Percentiles rank a stretch among this genome's conserved stretches.
phyloP scores from a whole-genome alignment of 1,284 basidiomycete species.

The Pseudozyma sp. region DNA sequence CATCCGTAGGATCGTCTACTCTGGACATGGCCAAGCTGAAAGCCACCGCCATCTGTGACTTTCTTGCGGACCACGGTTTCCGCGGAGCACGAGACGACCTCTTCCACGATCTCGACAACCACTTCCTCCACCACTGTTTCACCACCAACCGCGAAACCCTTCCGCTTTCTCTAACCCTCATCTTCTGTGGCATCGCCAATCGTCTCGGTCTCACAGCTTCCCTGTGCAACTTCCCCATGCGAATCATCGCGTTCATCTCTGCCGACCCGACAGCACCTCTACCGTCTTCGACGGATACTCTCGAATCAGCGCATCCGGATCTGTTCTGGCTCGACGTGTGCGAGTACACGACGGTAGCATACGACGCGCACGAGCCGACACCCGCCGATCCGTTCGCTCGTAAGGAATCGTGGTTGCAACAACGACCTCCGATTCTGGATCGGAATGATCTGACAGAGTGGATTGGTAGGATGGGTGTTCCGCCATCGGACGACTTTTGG shows the following conservation, averaged over 20 bases:
- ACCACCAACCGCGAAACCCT: constrained; percentile 50
- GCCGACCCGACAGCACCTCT: constrained; percentile 12
- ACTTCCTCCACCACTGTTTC: constrained; percentile 50
- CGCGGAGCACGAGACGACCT: constrained; percentile 23
- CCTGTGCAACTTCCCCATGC: constrained; percentile 48
- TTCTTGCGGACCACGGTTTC: constrained; percentile 44
- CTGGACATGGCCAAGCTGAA: constrained; percentile 17
- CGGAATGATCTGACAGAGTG: constrained; percentile 21
- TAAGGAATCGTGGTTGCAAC: constrained; percentile 15
- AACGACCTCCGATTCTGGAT: constrained; percentile 33
- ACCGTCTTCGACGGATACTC: constrained; percentile 3
- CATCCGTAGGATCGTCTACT: too few relatives aligned
- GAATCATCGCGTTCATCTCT: constrained; percentile 42
- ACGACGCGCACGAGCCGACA: constrained; percentile 21
- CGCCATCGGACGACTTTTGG: constrained; percentile 26
- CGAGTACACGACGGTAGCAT: constrained; percentile 27
- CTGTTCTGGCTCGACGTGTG: constrained; percentile 50
- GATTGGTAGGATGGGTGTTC: constrained; percentile 18
- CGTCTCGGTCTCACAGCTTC: constrained; percentile 45
- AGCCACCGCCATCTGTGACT: constrained; percentile 43
- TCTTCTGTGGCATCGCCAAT: constrained; percentile 52
- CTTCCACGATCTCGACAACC: constrained; percentile 51
- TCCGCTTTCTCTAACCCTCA: constrained; percentile 41
- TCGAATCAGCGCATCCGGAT: constrained; percentile 7
- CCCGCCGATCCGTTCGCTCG: constrained; percentile 22